phyloP scores from a whole-genome alignment of 2,329 filamentous ascomycete genomes.

The Aspergillus amoenus region DNA sequence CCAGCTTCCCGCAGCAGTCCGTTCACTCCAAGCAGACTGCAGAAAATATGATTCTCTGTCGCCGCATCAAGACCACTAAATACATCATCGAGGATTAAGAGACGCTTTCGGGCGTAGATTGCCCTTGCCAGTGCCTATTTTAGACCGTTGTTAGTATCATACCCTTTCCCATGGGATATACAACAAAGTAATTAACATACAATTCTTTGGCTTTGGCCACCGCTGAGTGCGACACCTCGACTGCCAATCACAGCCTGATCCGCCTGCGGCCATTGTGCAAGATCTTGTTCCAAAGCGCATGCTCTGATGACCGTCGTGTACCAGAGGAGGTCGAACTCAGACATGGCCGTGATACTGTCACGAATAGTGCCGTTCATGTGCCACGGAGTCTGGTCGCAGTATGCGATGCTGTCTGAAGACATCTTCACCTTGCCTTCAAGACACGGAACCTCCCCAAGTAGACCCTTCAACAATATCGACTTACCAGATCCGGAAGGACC shows the following conservation, averaged over 20 bases:
- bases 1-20: conserved; percentile 45
- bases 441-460: conserved; percentile 45
- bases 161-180: too few relatives aligned
- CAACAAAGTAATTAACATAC: conserved; percentile 24
- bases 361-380: conserved; percentile 43
- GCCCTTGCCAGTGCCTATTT: conserved; percentile 50
- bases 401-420: conserved; percentile 35
- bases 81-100: conserved; percentile 53
- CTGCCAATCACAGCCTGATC: conserved; percentile 51
- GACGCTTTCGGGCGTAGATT: conserved; percentile 49
- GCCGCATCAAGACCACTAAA: conserved; percentile 52
- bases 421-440: conserved; percentile 37
- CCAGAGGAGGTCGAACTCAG: conserved; percentile 36
- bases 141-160: neutral
- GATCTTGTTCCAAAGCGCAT: conserved; percentile 41
- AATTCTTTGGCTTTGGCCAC: conserved; percentile 54
- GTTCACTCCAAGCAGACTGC: conserved; percentile 46
- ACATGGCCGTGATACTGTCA: conserved; percentile 41
- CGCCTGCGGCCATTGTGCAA: conserved; percentile 39
- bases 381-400: conserved; percentile 44
- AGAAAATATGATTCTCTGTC: conserved; percentile 51
- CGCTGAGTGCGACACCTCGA: conserved; percentile 52
- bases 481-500: conserved; percentile 56
- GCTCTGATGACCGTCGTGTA: conserved; percentile 38
- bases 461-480: conserved; percentile 50